These are phyloP conservation scores for Alternaria sp. DNA, from an alignment of 2,329 filamentous ascomycete genomes.

Conservation along the genomic window DNA sequence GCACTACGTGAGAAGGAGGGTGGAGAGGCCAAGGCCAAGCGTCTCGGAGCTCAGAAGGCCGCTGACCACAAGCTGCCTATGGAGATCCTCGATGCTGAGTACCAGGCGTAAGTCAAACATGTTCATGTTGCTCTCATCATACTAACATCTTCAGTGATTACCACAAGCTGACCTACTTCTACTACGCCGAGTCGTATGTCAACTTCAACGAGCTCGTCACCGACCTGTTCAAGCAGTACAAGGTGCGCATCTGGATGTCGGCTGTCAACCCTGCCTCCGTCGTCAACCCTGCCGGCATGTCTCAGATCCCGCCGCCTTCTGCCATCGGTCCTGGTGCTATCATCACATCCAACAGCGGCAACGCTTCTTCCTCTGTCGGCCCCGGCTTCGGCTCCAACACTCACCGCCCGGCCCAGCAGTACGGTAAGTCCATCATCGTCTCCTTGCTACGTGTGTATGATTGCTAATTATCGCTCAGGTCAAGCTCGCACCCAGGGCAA, in stretches of 20 bases:
- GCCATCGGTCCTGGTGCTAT: slow-evolving; percentile 49
- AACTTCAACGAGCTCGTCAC: slow-evolving; percentile 98
- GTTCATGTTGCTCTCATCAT: slow-evolving; percentile 24
- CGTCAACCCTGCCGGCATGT: slow-evolving; percentile 45
- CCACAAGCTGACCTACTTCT: slow-evolving; percentile 99
- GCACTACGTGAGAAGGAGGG: slow-evolving; percentile 93
- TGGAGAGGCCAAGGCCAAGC: slow-evolving; percentile 95
- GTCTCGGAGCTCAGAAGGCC: slow-evolving; percentile 95
- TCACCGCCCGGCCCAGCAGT: slow-evolving; percentile 34
- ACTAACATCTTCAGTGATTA: slow-evolving; percentile 73
- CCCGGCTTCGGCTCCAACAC: slow-evolving; percentile 41
- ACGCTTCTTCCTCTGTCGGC: slow-evolving; percentile 35
- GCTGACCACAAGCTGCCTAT: slow-evolving; percentile 93
- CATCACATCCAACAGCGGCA: slow-evolving; percentile 27
- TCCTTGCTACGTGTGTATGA: neutral
- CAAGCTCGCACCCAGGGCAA: slow-evolving; percentile 23
- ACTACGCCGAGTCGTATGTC: slow-evolving; percentile 97
- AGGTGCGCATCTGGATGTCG: slow-evolving; percentile 99
- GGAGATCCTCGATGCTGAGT: slow-evolving; percentile 98
- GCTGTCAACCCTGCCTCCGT: slow-evolving; percentile 98
- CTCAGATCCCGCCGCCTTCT: slow-evolving; percentile 45
- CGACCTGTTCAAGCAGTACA: slow-evolving; percentile 98
- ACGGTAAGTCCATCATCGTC: slow-evolving; percentile 24
- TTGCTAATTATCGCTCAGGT: slow-evolving; percentile 22
- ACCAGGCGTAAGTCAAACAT: slow-evolving; percentile 81